Evolutionary conservation across 2,329 filamentous ascomycete species (phyloP).

Genomic region (Fusarium pininemorale): DNA sequence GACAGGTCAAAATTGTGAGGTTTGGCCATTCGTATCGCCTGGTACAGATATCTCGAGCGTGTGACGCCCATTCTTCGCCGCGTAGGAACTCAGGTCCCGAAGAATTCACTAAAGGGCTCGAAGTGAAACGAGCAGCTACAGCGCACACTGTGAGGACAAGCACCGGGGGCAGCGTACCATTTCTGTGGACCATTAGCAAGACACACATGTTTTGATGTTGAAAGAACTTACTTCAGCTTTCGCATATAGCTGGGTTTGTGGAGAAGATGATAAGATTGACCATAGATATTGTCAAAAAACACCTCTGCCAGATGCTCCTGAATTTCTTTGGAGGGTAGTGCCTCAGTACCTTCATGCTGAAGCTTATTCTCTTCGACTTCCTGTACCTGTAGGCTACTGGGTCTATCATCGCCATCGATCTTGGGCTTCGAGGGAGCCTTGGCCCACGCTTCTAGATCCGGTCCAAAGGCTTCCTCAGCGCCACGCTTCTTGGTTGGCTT

Average conservation of each 20-base stretch:
- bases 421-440: conserved; percentile 64
- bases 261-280: conserved; percentile 91
- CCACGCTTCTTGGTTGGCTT: conserved; percentile 78
- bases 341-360: conserved; percentile 82
- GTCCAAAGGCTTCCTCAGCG: conserved; percentile 87
- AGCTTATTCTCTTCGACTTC: conserved; percentile 80
- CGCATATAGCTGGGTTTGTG: conserved; percentile 99
- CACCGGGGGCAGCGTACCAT: conserved; percentile 80
- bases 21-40: conserved; percentile 94
- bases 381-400: conserved; percentile 65
- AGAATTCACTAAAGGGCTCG: conserved; percentile 80
- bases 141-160: conserved; percentile 94
- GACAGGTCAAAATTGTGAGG: conserved; percentile 92
- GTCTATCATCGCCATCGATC: conserved; percentile 53
- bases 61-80: conserved; percentile 89
- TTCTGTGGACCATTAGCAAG: conserved; percentile 41
- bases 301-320: conserved; percentile 94
- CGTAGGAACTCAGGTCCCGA: conserved; percentile 80
- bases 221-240: conserved; percentile 70
- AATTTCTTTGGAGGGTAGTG: conserved; percentile 83
- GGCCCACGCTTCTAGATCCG: conserved; percentile 84
- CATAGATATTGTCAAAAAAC: conserved; percentile 96
- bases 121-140: conserved; percentile 93
- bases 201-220: background rate
- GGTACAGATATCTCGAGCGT: conserved; percentile 86